A percentile compares a stretch with the other conserved stretches of the same genome.
These are phyloP conservation scores for Candida krabiensis DNA, from an alignment of 805 yeast species.

Conservation along the genomic window DNA sequence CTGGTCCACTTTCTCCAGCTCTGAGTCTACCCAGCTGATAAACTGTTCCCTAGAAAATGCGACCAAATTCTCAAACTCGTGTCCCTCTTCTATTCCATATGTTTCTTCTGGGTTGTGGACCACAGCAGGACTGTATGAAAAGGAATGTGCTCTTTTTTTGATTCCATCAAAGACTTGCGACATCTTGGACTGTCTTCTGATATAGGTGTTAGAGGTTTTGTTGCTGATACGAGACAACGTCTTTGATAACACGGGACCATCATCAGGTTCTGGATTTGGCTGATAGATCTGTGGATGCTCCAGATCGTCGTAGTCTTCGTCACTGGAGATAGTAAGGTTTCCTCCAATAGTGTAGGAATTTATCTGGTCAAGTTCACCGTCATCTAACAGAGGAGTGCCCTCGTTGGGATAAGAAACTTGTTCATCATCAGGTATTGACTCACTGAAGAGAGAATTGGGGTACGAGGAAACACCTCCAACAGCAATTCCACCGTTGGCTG, in stretches of 20 bases:
- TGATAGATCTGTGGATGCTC: constrained; percentile 1
- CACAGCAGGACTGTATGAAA: constrained; percentile 5
- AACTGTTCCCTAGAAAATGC: constrained; percentile 47
- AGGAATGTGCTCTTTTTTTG: constrained; percentile 13
- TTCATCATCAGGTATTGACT: not conserved
- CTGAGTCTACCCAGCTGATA: constrained; percentile 60
- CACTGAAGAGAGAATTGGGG: not conserved
- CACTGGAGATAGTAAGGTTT: constrained; percentile 2
- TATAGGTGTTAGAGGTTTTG: constrained; percentile 7
- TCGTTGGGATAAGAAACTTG: not conserved
- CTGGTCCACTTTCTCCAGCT: constrained; percentile 54
- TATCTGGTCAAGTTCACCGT: not conserved
- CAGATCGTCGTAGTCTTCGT: constrained; percentile 1
- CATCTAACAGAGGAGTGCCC: not conserved
- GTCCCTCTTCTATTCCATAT: constrained; percentile 8
- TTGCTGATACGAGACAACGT: constrained; percentile 3
- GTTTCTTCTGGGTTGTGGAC: not conserved
- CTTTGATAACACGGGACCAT: constrained; percentile 3
- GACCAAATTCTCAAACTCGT: constrained; percentile 30
- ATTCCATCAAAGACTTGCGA: constrained; percentile 9
- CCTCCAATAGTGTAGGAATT: not conserved
- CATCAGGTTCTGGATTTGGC: not conserved
- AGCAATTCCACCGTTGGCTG: no score
- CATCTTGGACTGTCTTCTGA: constrained; percentile 23
- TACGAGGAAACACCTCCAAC: no score